Evolutionary conservation across 306 rosid genomes (phyloP), one percentile per base, ranked within the genome.

Genomic region (Aeschynomene evenia): DNA sequence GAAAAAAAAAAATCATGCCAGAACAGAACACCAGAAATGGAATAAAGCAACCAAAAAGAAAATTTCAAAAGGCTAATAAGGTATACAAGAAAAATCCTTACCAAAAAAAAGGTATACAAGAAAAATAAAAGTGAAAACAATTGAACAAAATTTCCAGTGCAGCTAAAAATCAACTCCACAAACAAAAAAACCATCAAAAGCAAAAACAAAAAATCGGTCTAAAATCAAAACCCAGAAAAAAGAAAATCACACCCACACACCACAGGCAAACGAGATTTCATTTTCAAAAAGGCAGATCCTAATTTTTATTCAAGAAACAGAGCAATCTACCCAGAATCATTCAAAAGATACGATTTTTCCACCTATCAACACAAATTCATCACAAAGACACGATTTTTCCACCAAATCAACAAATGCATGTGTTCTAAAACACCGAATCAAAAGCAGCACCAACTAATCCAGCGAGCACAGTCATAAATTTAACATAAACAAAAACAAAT

Each of bases 91-190:
- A 53, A n/a, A 13, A n/a, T n/a, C n/a, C n/a, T n/a, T 74, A 45
- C 7, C n/a, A n/a, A 65, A 60, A 53, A n/a, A 13, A 70, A 70
- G 84, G 77, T 74, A 70, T 74, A 45, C 7, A 45, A n/a, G 60
- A 60, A 53, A n/a, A 13, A n/a, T n/a, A n/a, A 23, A 22, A 16
- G 13, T 22, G 45, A 68, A 22, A 31, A 48, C 31, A 28, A 28
- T 28, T 3, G 31, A 68, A n/a, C n/a, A n/a, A 70, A 63, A 50
- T 15, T 63, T 39, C 61, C 56, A 4, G 11, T 15, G 31, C 15
- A 14, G 26, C 28, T 26, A 20, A 14, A 5, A 29, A 23, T 51
- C 23, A 67, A 34, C 65, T 46, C 40, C 48, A 75, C 16, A 19
- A 56, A 21, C 15, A 46, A 4, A 53, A 70, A 50, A 10, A 10